Percentiles rank a stretch among this genome's conserved stretches.
Conservation (phyloP, 495 filamentous ascomycete species). For the Aspergillus heteromorphus region DNA sequence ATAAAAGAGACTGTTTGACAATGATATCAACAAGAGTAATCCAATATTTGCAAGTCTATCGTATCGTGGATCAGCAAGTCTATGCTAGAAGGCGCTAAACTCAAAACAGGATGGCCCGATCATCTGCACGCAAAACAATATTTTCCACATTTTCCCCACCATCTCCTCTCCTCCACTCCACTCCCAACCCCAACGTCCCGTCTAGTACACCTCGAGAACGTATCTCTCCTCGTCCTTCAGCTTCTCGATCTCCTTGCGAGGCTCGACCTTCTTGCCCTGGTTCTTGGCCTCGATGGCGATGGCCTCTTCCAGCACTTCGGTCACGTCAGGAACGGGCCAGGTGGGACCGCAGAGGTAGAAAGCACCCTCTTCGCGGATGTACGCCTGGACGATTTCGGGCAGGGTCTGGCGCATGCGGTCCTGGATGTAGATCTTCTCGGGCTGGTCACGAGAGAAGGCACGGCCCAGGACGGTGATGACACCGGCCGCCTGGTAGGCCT, state of each 20-base stretch:
- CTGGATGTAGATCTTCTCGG: conserved; percentile 98
- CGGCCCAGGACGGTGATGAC: conserved; percentile 90
- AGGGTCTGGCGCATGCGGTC: conserved; percentile 92
- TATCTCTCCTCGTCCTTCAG: conserved; percentile 92
- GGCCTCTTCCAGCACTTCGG: conserved; percentile 86
- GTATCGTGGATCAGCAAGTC: not conserved
- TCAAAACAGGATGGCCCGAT: conserved; percentile 17
- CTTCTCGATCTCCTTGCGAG: conserved; percentile 90
- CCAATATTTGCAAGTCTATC: not conserved
- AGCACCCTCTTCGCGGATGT: conserved; percentile 78
- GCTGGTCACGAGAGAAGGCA: conserved; percentile 94
- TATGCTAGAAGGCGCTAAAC: conserved; percentile 21
- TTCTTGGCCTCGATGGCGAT: conserved; percentile 70
- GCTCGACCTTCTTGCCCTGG: conserved; percentile 72
- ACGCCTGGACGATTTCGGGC: conserved; percentile 80
- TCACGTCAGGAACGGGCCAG: conserved; percentile 99
- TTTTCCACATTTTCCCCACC: too few species aligned
- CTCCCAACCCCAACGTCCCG: not conserved
- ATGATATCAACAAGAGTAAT: not conserved
- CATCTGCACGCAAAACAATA: conserved; percentile 10
- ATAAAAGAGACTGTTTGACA: not conserved
- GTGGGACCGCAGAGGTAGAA: conserved; percentile 98
- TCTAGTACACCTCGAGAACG: conserved; percentile 91
- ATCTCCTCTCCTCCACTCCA: not conserved
- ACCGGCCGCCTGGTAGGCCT: conserved; percentile 92